Evolutionary conservation across 2,329 filamentous ascomycete species (phyloP).

Genomic region (Venturia asperata): DNA sequence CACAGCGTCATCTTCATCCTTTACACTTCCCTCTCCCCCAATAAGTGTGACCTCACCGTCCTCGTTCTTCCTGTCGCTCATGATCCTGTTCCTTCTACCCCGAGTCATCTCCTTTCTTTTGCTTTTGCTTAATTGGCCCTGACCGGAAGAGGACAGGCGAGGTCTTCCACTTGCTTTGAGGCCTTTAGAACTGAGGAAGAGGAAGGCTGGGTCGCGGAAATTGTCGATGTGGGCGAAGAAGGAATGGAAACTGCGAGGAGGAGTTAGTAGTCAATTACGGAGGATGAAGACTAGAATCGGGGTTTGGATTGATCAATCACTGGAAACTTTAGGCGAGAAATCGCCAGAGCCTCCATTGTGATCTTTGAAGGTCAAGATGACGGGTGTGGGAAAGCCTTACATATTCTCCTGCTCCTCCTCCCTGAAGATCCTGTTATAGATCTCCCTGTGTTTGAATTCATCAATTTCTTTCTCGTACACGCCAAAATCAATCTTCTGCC

Average conservation of each 20-base stretch:
- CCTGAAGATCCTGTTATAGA: conserved; percentile 85
- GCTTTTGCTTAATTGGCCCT: neutral
- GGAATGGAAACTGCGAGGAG: conserved; percentile 33
- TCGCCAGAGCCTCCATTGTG: neutral
- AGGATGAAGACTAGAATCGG: neutral
- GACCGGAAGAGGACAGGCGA: neutral
- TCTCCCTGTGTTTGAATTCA: conserved; percentile 84
- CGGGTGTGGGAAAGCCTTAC: conserved; percentile 47
- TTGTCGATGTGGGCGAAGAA: conserved; percentile 48
- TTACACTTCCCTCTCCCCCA: neutral
- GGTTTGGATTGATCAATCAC: neutral
- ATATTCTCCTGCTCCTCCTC: conserved; percentile 82
- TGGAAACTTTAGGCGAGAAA: neutral
- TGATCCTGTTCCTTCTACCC: neutral
- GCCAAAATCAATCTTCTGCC: conserved; percentile 68
- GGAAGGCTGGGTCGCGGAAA: conserved; percentile 42
- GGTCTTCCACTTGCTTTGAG: conserved; percentile 30
- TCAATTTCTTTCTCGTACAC: conserved; percentile 72
- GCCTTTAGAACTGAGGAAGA: conserved; percentile 45
- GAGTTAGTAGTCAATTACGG: neutral
- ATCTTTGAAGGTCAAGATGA: conserved; percentile 8
- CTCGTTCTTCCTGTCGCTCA: neutral
- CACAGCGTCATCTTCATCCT: neutral
- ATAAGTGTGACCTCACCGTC: neutral
- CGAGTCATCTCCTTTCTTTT: neutral